Evolutionary conservation across 441 rosid species (phyloP).

Genomic region (Raphanus hybrid): DNA sequence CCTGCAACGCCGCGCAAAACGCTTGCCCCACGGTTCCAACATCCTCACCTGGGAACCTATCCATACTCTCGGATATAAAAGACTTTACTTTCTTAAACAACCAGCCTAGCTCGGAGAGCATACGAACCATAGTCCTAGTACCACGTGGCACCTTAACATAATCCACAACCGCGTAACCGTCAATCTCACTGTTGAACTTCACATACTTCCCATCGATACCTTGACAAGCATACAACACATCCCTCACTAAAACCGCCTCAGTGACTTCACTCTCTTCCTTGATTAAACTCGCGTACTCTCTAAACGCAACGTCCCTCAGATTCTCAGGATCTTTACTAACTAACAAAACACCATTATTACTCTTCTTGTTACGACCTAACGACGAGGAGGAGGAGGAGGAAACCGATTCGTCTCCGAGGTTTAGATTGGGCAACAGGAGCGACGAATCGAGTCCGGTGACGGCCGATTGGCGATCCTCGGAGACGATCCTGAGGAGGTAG

Average conservation of each 20-base stretch:
- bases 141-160: slow-evolving; percentile 69
- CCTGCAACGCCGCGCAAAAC: slow-evolving; percentile 93
- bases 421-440: slow-evolving; percentile 63
- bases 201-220: slow-evolving; percentile 90
- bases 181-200: slow-evolving; percentile 64
- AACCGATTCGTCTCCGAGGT: slow-evolving; percentile 39
- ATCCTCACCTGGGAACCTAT: slow-evolving; percentile 73
- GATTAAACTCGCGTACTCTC: slow-evolving; percentile 68
- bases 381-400: neutral
- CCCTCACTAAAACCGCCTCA: slow-evolving; percentile 86
- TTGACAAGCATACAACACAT: slow-evolving; percentile 88
- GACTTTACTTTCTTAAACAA: slow-evolving; percentile 82
- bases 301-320: slow-evolving; percentile 75
- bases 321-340: slow-evolving; percentile 79
- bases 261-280: slow-evolving; percentile 88
- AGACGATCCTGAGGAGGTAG: slow-evolving; percentile 77
- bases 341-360: slow-evolving; percentile 77
- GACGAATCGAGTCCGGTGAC: slow-evolving; percentile 50
- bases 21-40: slow-evolving; percentile 95
- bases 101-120: slow-evolving; percentile 96
- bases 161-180: slow-evolving; percentile 72
- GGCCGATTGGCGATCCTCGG: slow-evolving; percentile 65
- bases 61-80: slow-evolving; percentile 79
- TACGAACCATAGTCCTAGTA: slow-evolving; percentile 70
- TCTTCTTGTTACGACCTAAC: slow-evolving; percentile 48